Conservation (phyloP, 495 filamentous ascomycete species). For the Terfezia claveryi region DNA sequence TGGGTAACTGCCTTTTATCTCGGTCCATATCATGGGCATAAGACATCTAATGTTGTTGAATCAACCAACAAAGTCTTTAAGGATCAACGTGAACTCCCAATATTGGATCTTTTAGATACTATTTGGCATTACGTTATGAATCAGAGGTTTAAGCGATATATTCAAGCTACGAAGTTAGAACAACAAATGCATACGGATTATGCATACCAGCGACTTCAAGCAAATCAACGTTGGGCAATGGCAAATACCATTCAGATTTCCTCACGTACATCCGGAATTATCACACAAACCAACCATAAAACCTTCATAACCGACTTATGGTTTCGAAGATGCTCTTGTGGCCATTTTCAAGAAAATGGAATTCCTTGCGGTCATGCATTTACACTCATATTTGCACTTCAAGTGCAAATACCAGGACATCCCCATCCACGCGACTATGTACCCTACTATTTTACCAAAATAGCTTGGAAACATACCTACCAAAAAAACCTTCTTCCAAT, state of each 20-base stretch:
- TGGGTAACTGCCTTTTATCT: background rate
- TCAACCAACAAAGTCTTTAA: conserved; percentile 2
- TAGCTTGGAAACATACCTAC: too few species aligned
- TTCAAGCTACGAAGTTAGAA: background rate
- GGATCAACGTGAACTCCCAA: conserved; percentile 2
- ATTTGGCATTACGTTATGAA: conserved; percentile 7
- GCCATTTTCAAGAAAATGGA: background rate
- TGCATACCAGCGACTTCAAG: too few species aligned
- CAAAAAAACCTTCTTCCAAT: too few species aligned
- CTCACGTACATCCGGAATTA: too few species aligned
- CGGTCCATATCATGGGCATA: conserved; percentile 1
- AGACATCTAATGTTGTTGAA: conserved; percentile 7
- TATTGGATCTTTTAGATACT: conserved; percentile 1
- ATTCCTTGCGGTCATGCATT: background rate
- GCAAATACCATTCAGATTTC: too few species aligned
- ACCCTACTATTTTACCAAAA: too few species aligned
- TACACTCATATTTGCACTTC: background rate
- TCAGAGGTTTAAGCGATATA: background rate
- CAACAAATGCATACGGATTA: background rate
- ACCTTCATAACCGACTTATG: too few species aligned
- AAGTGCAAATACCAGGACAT: too few species aligned
- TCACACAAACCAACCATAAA: too few species aligned
- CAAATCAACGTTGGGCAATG: too few species aligned
- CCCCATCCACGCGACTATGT: too few species aligned
- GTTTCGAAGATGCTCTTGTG: background rate